A percentile compares a stretch with the other conserved stretches of the same genome.
phyloP scores from a whole-genome alignment of 2,329 filamentous ascomycete genomes.

The Metarhizium robertsii region DNA sequence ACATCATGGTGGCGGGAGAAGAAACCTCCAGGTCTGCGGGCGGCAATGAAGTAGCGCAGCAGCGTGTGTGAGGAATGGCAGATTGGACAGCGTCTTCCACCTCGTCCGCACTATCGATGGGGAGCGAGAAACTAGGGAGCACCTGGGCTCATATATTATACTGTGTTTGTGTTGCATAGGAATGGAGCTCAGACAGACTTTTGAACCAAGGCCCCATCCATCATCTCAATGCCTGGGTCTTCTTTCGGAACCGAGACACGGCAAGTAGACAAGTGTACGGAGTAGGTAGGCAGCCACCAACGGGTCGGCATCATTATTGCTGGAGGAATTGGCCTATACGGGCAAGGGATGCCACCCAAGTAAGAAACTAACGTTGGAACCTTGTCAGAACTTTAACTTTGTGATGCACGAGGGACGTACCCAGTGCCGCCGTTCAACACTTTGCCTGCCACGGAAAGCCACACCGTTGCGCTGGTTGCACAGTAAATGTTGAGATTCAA shows the following conservation, averaged over 20 bases:
- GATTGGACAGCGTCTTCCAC: background rate
- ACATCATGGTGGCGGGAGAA: background rate
- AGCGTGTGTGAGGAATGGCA: background rate
- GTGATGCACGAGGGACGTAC: too few species aligned
- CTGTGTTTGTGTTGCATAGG: background rate
- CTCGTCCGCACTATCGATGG: background rate
- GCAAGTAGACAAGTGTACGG: background rate
- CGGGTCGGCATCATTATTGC: background rate
- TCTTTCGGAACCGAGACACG: background rate
- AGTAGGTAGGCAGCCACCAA: too few species aligned
- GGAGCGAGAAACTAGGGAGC: too few species aligned
- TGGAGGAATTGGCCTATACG: too few species aligned
- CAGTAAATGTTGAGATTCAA: too few species aligned
- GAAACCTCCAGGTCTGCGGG: background rate
- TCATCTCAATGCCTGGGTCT: background rate
- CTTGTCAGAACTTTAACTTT: too few species aligned
- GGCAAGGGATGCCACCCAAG: too few species aligned
- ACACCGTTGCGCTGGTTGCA: too few species aligned
- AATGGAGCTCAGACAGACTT: background rate
- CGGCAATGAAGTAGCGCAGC: background rate
- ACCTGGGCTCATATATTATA: too few species aligned
- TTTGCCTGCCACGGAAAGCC: too few species aligned
- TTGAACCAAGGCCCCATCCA: background rate
- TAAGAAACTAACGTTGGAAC: too few species aligned
- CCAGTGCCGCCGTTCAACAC: too few species aligned